A percentile compares a stretch with the other conserved stretches of the same genome.
These are phyloP conservation scores for Penicillium coprophilum DNA, from an alignment of 495 filamentous ascomycete species.

Conservation along the genomic window DNA sequence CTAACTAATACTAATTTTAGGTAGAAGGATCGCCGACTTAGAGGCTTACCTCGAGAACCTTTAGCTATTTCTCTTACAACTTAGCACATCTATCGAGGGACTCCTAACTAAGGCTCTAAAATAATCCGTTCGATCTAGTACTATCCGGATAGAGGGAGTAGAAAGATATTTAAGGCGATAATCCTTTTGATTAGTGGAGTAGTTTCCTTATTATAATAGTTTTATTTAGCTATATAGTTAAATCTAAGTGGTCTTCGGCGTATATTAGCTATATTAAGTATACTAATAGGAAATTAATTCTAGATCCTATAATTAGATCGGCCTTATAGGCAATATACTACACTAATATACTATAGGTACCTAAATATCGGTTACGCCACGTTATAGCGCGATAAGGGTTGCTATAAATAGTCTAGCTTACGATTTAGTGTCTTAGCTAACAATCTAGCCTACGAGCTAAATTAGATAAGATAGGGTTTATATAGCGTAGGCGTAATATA, in stretches of 20 bases:
- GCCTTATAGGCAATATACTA: too few species aligned
- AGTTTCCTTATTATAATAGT: neutral
- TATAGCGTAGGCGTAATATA: neutral
- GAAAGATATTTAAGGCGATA: neutral
- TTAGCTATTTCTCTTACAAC: neutral
- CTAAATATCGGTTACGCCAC: too few species aligned
- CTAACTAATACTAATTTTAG: neutral
- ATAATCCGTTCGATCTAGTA: neutral
- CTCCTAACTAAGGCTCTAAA: neutral
- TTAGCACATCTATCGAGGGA: constrained; percentile 1
- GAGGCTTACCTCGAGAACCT: neutral
- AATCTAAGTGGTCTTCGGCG: too few species aligned
- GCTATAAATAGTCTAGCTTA: neutral
- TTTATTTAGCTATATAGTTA: neutral
- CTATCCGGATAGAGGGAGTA: neutral
- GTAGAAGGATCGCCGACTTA: neutral
- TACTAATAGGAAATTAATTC: too few species aligned
- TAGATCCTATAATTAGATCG: too few species aligned
- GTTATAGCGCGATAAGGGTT: too few species aligned
- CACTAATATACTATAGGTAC: too few species aligned
- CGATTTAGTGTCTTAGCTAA: neutral
- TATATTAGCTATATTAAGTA: too few species aligned
- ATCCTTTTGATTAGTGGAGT: neutral
- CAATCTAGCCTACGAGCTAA: constrained; percentile 1
- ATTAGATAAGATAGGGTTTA: neutral